phyloP scores from a whole-genome alignment of 2,329 filamentous ascomycete genomes.

The Chrysoporthe austroafricana region DNA sequence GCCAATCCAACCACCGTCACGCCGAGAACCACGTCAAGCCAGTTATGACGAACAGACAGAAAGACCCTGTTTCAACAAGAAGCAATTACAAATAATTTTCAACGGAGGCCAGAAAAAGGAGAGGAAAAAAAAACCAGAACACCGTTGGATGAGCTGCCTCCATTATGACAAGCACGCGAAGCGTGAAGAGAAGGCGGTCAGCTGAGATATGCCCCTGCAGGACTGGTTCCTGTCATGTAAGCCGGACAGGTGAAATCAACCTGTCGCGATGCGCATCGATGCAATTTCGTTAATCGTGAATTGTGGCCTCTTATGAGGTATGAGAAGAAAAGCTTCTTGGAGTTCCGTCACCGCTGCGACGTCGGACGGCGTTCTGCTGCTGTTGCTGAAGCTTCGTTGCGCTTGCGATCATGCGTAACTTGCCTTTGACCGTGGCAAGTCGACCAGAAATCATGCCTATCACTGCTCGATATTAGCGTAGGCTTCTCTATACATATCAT shows the following conservation, averaged over 20 bases:
- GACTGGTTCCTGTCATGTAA: conserved; percentile 4
- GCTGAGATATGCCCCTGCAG: background rate
- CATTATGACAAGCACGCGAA: background rate
- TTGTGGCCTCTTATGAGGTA: conserved; percentile 40
- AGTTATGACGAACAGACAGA: background rate
- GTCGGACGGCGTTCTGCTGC: conserved; percentile 47
- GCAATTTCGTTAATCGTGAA: conserved; percentile 39
- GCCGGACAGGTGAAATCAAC: background rate
- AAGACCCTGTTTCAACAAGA: background rate
- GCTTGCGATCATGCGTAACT: conserved; percentile 64
- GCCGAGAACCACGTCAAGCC: background rate
- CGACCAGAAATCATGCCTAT: conserved; percentile 65
- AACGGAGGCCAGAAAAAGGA: background rate
- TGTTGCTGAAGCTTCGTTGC: conserved; percentile 55
- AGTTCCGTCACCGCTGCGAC: conserved; percentile 60
- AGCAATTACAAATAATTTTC: conserved; percentile 14
- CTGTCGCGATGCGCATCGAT: conserved; percentile 12
- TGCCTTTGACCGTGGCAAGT: conserved; percentile 60
- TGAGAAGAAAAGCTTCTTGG: conserved; percentile 58
- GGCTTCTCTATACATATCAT: background rate
- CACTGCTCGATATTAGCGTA: conserved; percentile 49
- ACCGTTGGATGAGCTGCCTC: conserved; percentile 10
- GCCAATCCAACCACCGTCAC: background rate
- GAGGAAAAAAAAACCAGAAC: background rate
- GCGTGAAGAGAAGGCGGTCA: background rate